These are phyloP conservation scores for Botrytis squamosa DNA, from an alignment of 2,329 filamentous ascomycete genomes.

Conservation along the genomic window DNA sequence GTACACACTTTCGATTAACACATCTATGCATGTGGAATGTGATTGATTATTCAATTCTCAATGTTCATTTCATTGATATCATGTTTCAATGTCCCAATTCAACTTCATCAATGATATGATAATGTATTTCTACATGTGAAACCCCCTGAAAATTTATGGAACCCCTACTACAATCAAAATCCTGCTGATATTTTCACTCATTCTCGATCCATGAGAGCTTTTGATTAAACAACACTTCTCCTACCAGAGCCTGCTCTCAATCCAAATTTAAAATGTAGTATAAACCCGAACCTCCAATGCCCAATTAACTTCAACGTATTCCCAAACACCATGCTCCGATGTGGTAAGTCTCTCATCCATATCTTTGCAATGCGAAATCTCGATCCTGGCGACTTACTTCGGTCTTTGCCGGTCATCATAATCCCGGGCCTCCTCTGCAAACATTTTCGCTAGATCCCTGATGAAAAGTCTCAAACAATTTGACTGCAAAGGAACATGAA, in stretches of 20 bases:
- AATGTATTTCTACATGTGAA: background rate
- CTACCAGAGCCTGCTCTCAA: background rate
- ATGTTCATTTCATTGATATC: background rate
- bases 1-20: background rate
- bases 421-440: too few species aligned
- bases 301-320: background rate
- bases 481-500: background rate
- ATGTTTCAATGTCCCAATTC: background rate
- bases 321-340: background rate
- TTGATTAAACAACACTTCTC: background rate
- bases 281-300: background rate
- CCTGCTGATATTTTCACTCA: accelerated
- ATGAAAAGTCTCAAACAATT: background rate
- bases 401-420: too few species aligned
- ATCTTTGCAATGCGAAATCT: too few species aligned
- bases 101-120: background rate
- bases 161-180: background rate
- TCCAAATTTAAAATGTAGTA: background rate
- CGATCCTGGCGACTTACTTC: too few species aligned
- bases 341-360: background rate
- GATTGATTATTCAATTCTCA: background rate
- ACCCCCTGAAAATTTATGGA: background rate
- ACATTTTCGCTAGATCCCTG: accelerated
- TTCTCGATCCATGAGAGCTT: background rate
- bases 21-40: background rate